These are phyloP conservation scores for Citrus maxima DNA, from an alignment of 345 rosid species.

Conservation along the genomic window DNA sequence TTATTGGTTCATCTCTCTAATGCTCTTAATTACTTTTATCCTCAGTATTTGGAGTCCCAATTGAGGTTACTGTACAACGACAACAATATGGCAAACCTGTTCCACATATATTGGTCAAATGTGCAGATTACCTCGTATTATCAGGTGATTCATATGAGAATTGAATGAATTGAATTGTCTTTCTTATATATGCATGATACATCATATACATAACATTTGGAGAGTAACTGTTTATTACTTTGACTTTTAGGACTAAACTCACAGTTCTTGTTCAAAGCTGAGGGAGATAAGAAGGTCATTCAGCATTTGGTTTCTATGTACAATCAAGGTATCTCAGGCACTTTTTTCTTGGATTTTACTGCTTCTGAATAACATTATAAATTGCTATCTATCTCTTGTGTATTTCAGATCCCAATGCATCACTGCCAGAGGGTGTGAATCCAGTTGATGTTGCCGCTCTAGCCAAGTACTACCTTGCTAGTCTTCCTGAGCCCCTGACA, in stretches of 20 bases:
- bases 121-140: slow-evolving; percentile 79
- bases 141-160: slow-evolving; percentile 50
- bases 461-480: slow-evolving; percentile 78
- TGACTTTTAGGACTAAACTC: slow-evolving; percentile 62
- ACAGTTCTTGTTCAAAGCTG: slow-evolving; percentile 64
- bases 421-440: slow-evolving; percentile 73
- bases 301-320: slow-evolving; percentile 72
- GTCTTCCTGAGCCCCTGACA: slow-evolving; percentile 87
- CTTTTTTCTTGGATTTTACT: neutral
- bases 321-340: slow-evolving; percentile 62
- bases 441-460: slow-evolving; percentile 76
- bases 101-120: slow-evolving; percentile 63
- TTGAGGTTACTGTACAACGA: slow-evolving; percentile 70
- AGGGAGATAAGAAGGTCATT: slow-evolving; percentile 70
- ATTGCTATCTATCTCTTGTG: slow-evolving; percentile 5
- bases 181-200: neutral
- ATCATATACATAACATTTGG: neutral
- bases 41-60: slow-evolving; percentile 87
- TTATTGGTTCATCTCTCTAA: neutral
- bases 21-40: slow-evolving; percentile 4
- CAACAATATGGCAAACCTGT: slow-evolving; percentile 64
- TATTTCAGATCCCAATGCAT: slow-evolving; percentile 58
- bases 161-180: neutral
- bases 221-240: neutral
- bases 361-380: slow-evolving; percentile 1